Evolutionary conservation across 2,329 filamentous ascomycete genomes (phyloP), one percentile per base, ranked within the genome.

Genomic region (Penicillium sp.): DNA sequence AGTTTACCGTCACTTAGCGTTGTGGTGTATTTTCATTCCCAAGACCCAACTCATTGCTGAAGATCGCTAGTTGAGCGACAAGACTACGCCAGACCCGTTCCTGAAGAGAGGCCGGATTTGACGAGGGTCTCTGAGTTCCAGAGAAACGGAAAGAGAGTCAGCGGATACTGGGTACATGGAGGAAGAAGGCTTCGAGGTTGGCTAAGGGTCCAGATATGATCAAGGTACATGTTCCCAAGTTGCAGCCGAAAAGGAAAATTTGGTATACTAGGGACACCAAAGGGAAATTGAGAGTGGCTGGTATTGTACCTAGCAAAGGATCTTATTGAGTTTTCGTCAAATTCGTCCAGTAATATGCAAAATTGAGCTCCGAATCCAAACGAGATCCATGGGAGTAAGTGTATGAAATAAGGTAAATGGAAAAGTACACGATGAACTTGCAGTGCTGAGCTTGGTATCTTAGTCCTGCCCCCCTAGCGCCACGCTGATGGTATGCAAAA

Each of bases 401-500:
- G 13, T 13, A 38, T 20, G 18, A 20, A 38, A 38, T 5, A 16
- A 38, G 13, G 10, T 5, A 20, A 31, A 22, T 31, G 14, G 14
- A 14, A 44, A 44, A 13, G n/a, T 22, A 22, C 24, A 28, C 25
- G 28, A n/a, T 30, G n/a, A 44, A 44, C 24, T 42, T 24, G 33
- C 8, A 20, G 20, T 28, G 25, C 27, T 11, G 18, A 47, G n/a
- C 39, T 46, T 59, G 57, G 57, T 59, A 57, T 59, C 51, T 57
- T 45, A 38, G 24, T 50, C 35, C 38, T 44, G 30, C 22, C 46
- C 24, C 48, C 45, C 35, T 38, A 52, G 51, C 57, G 57, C 57
- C 57, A 54, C 53, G 57, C 57, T 59, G 31, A 53, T 53, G 38
- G 44, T 41, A 57, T 55, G 48, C 51, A 59, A 58, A 43, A 39